These are phyloP conservation scores for Halophytophthora batemanensis DNA, from an alignment of 352 stramenopile genomes.

Conservation along the genomic window DNA sequence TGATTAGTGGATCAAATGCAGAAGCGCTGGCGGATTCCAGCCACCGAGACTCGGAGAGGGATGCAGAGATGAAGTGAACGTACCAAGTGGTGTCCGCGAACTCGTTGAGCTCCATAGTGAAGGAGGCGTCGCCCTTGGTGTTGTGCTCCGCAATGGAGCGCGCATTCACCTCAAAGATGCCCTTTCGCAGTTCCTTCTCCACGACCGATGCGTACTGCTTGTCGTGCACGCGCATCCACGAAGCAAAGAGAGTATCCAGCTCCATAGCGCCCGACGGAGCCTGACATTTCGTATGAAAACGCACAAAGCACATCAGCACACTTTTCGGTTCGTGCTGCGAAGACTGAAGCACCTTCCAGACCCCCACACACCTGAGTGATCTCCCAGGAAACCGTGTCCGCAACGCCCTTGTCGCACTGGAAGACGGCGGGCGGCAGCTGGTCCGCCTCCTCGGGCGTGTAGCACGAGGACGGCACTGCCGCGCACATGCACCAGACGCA, in stretches of 20 bases:
- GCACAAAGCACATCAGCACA: neutral
- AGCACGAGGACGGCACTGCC: constrained; percentile 79
- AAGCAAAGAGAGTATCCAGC: constrained; percentile 39
- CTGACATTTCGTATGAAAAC: neutral
- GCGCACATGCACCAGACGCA: constrained; percentile 77
- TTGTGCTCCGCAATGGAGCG: constrained; percentile 67
- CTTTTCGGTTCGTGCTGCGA: neutral
- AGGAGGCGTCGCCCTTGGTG: constrained; percentile 32
- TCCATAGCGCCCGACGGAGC: constrained; percentile 25
- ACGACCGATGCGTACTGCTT: constrained; percentile 51
- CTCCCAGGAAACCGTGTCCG: constrained; percentile 24
- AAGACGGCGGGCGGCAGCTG: constrained; percentile 73
- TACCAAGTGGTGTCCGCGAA: constrained; percentile 77
- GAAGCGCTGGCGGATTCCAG: constrained; percentile 1
- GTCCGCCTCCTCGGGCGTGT: constrained; percentile 59
- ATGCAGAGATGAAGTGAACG: neutral
- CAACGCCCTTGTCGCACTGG: constrained; percentile 48
- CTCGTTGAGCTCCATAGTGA: constrained; percentile 72
- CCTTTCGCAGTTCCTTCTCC: constrained; percentile 48
- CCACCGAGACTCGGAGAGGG: neutral
- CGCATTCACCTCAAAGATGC: constrained; percentile 62
- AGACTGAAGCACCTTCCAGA: neutral
- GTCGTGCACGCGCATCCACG: constrained; percentile 43
- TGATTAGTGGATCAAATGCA: neutral
- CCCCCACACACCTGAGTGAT: constrained; percentile 18